Percentiles rank a stretch among this genome's conserved stretches.
Conservation (phyloP, 306 rosid genomes). For the Fagus crenata region DNA sequence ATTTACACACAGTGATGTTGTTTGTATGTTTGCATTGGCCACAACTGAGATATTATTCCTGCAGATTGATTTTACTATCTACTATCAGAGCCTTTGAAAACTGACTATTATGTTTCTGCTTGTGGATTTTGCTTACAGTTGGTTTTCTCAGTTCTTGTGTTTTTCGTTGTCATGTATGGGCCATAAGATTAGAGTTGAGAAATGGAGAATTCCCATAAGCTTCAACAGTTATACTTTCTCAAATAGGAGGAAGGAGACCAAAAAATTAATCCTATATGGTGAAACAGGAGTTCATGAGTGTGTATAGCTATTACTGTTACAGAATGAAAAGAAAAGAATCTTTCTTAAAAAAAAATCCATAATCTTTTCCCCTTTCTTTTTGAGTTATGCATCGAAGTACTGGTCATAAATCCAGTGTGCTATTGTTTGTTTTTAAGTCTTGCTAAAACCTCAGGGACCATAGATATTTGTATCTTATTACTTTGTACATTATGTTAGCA, state of each 20-base stretch:
- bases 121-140: conserved; percentile 25
- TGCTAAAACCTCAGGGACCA: not conserved
- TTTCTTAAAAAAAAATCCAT: not conserved
- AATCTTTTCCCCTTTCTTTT: not conserved
- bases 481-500: not conserved
- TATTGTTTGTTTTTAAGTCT: not conserved
- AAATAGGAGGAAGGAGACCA: not conserved
- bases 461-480: too few relatives aligned
- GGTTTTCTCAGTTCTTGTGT: not conserved
- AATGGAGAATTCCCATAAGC: not conserved
- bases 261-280: not conserved
- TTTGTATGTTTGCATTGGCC: conserved; percentile 56
- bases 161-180: not conserved
- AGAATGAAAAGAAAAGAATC: not conserved
- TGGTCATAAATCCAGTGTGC: not conserved
- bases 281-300: not conserved
- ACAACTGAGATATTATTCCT: not conserved
- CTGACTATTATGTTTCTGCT: not conserved
- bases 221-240: not conserved
- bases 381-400: not conserved
- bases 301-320: not conserved
- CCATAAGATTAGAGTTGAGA: not conserved
- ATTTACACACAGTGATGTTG: conserved; percentile 66
- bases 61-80: not conserved
- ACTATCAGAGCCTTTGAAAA: conserved; percentile 18